These are phyloP conservation scores for Verticillium klebahnii DNA, from an alignment of 2,329 filamentous ascomycete genomes.

Conservation along the genomic window DNA sequence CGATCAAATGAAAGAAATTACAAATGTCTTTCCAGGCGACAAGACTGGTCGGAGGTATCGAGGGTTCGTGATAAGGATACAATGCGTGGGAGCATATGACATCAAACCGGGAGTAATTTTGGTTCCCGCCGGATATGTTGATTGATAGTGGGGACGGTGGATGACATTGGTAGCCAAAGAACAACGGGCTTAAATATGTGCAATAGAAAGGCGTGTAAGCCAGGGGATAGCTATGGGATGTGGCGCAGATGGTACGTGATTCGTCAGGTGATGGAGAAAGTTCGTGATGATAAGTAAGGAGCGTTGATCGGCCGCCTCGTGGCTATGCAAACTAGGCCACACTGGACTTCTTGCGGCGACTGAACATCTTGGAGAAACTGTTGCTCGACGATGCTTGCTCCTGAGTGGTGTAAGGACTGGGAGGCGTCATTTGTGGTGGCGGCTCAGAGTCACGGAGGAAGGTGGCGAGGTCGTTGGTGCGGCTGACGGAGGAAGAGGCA, in stretches of 20 bases:
- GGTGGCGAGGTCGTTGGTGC: conserved; percentile 65
- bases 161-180: not conserved
- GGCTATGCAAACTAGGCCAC: conserved; percentile 17
- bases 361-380: conserved; percentile 43
- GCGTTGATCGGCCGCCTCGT: not conserved
- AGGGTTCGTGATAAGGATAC: not conserved
- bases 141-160: not conserved
- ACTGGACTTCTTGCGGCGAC: conserved; percentile 42
- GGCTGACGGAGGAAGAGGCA: conserved; percentile 33
- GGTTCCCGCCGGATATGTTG: not conserved
- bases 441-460: conserved; percentile 69
- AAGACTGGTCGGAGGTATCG: not conserved
- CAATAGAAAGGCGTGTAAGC: not conserved
- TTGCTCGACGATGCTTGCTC: conserved; percentile 23
- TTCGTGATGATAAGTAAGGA: not conserved
- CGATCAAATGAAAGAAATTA: not conserved
- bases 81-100: not conserved
- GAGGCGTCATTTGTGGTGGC: conserved; percentile 35
- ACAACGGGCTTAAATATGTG: not conserved
- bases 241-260: not conserved
- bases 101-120: not conserved
- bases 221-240: not conserved
- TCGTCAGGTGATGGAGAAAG: not conserved
- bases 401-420: conserved; percentile 16
- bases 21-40: not conserved